Evolutionary conservation across 805 yeast species (phyloP), one percentile per base, ranked within the genome.

Genomic region (Lipomyces lipofer): DNA sequence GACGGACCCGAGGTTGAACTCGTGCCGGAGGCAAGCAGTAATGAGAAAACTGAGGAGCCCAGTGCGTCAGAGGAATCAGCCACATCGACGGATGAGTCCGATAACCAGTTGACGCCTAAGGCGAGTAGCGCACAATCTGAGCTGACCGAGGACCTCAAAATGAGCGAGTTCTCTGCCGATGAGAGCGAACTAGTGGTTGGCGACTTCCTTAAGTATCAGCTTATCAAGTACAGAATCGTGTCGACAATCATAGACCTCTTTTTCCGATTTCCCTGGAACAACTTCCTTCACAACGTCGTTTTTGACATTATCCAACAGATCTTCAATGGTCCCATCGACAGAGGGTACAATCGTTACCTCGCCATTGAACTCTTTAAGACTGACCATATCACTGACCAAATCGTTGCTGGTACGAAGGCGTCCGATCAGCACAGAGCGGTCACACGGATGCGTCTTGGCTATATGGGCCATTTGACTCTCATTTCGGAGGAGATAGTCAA

Each of bases 401-500:
- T 86, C 19, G 75, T 85, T 19, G 74, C 76, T 33, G 91, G 91
- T 3, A 87, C 85, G 63, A 71, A 72, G 57, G 71, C 72, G 27
- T 83, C 87, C 54, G 79, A 80, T 55, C 77, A 77, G 32, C 79
- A 82, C 64, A 87, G 87, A 67, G 79, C 77, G 59, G 73, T 73
- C 53, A 75, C 76, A 13, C 81, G 82, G 3, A 79, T 87, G 38
- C 78, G 95, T 51, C 80, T 91, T 36, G 99, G 99, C 0, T 94
- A 89, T 67, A 90, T 91, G 89, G 99, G 99, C n/a, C 99, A 94
- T 69, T 73, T 94, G 60, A 89, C 95, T 5, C 74, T 94, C 48
- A 88, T 94, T 52, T 90, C 96, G 48, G 99, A 94, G 69, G 99
- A 94, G 69, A 90, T 94, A 43, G 96, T 90, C 46, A 94, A 94